Conservation (phyloP, 345 rosid genomes). For the Capsella bursapastoris region DNA sequence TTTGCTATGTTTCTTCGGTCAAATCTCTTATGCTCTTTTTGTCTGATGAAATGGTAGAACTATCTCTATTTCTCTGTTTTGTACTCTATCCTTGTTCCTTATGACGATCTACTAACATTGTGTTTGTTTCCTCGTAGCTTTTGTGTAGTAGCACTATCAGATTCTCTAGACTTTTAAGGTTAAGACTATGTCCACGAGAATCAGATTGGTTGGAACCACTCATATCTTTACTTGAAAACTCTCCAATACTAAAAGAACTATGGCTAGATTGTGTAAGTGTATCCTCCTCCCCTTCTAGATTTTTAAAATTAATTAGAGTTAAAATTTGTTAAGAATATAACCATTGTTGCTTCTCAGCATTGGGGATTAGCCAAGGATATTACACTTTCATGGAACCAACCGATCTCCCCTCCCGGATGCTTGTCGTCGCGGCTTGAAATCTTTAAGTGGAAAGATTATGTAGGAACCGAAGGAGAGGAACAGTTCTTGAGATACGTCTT, state of each 20-base stretch:
- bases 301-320: neutral
- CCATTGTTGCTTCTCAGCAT: neutral
- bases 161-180: neutral
- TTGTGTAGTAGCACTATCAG: neutral
- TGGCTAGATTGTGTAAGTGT: neutral
- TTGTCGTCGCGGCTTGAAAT: neutral
- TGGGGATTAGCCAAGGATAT: neutral
- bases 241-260: neutral
- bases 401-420: neutral
- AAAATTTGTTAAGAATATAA: neutral
- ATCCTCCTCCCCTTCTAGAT: neutral
- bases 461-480: neutral
- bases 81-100: no score
- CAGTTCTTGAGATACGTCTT: neutral
- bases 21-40: neutral
- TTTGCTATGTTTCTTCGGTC: neutral
- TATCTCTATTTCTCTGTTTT: no score
- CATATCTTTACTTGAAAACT: neutral
- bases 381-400: neutral
- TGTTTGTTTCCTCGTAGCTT: neutral
- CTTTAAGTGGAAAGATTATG: neutral
- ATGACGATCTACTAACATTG: neutral
- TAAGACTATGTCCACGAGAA: neutral
- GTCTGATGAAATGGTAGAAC: no score
- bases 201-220: constrained; percentile 16